These are phyloP conservation scores for Hyphopichia pseudoburtonii DNA, from an alignment of 1,139 yeast species.

Conservation along the genomic window DNA sequence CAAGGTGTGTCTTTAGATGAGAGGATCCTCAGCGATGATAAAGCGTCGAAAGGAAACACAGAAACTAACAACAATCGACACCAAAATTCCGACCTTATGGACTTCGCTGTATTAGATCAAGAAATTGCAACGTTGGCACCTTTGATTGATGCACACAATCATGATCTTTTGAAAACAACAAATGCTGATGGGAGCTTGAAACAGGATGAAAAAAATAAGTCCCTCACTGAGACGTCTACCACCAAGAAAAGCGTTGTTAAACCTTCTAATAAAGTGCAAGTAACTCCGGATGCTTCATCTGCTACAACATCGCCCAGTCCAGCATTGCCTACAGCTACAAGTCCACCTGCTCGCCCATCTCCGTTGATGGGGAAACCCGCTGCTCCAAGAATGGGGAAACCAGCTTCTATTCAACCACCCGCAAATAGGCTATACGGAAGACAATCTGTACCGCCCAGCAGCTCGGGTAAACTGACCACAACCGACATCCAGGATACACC, in stretches of 20 bases:
- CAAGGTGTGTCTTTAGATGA: constrained; percentile 34
- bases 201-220: constrained; percentile 22
- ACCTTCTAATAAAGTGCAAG: not conserved
- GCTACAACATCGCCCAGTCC: constrained; percentile 2
- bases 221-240: constrained; percentile 20
- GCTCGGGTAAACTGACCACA: not conserved
- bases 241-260: not conserved
- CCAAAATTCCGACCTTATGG: constrained; percentile 12
- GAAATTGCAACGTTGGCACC: constrained; percentile 45
- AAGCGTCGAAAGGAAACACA: constrained; percentile 1
- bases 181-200: too few species aligned
- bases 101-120: constrained; percentile 34
- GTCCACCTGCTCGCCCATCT: constrained; percentile 15
- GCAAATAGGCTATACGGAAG: constrained; percentile 37
- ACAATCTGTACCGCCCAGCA: constrained; percentile 1
- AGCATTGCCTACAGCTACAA: constrained; percentile 5
- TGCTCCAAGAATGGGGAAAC: constrained; percentile 43
- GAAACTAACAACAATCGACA: not conserved
- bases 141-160: constrained; percentile 36
- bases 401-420: constrained; percentile 51
- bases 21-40: constrained; percentile 8
- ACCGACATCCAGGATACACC: not conserved
- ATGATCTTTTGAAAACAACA: constrained; percentile 24
- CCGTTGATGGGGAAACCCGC: constrained; percentile 44
- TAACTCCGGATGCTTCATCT: not conserved